phyloP scores from a whole-genome alignment of 108 stramenopile genomes.

The Nitzschia sp. region DNA sequence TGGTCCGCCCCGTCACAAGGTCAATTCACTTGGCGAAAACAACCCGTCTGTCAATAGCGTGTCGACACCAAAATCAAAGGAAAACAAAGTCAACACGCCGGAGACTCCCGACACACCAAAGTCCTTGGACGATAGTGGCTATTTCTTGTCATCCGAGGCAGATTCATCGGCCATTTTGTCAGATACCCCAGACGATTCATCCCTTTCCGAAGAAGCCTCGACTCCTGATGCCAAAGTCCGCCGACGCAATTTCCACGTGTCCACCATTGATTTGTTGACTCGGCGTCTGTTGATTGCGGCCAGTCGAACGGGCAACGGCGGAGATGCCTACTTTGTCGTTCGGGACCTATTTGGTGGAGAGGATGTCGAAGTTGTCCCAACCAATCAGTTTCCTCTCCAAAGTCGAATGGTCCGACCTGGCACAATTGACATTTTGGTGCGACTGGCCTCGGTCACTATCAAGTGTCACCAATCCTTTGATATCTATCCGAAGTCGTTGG shows the following conservation, averaged over 20 bases:
- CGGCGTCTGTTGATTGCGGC: slow-evolving; percentile 79
- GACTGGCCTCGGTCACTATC: slow-evolving; percentile 68
- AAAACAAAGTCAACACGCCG: neutral
- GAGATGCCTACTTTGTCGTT: slow-evolving; percentile 87
- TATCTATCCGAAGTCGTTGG: slow-evolving; percentile 73
- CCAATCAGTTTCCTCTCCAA: slow-evolving; percentile 36
- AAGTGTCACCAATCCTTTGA: slow-evolving; percentile 88
- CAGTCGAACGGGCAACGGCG: slow-evolving; percentile 83
- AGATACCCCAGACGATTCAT: neutral
- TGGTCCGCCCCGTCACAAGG: neutral
- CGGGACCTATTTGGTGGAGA: slow-evolving; percentile 87
- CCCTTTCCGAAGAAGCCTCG: neutral
- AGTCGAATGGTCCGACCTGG: slow-evolving; percentile 44
- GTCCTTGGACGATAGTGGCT: neutral
- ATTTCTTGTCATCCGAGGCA: slow-evolving; percentile 10
- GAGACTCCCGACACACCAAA: neutral
- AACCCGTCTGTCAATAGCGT: slow-evolving; percentile 1
- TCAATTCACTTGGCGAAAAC: neutral
- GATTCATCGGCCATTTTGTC: slow-evolving; percentile 4
- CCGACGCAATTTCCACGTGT: slow-evolving; percentile 43
- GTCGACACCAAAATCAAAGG: neutral
- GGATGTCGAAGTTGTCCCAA: slow-evolving; percentile 83
- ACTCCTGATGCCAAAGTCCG: neutral
- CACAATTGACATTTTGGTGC: slow-evolving; percentile 81
- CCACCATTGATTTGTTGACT: slow-evolving; percentile 73